Percentiles rank a stretch among this genome's conserved stretches.
Conservation (phyloP, 1,139 yeast species). For the Pichia cactophila region DNA sequence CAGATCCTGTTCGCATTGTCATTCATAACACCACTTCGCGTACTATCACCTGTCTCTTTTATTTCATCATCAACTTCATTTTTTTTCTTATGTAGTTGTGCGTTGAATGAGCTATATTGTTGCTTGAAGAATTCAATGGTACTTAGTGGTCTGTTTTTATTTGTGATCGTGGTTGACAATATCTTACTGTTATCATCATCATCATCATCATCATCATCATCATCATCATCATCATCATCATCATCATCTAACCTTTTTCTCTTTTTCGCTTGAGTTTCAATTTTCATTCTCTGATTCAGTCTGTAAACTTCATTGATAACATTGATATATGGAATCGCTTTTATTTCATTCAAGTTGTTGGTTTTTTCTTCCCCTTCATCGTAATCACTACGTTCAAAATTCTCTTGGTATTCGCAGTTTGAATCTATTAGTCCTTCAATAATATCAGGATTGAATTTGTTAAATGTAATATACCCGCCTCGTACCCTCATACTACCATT, state of each 20-base stretch:
- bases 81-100: conserved; percentile 2
- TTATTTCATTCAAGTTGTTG: conserved; percentile 1
- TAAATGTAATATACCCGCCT: not conserved
- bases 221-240: too few species aligned
- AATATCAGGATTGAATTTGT: conserved; percentile 9
- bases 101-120: conserved; percentile 16
- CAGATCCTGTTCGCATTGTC: conserved; percentile 47
- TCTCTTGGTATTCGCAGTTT: not conserved
- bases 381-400: not conserved
- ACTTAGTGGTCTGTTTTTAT: conserved; percentile 8
- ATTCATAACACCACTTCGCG: conserved; percentile 16
- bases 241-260: conserved; percentile 1
- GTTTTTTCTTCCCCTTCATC: not conserved
- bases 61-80: not conserved
- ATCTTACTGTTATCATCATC: not conserved
- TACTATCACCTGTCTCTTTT: not conserved
- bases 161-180: not conserved
- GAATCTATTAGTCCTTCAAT: conserved; percentile 4
- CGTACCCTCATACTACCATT: not conserved
- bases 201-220: not conserved
- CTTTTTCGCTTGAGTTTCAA: not conserved
- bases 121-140: conserved; percentile 32
- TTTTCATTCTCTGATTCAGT: not conserved
- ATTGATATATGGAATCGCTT: conserved; percentile 8
- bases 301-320: not conserved